Base-by-base conservation (phyloP, 1,284 basidiomycete genomes). In the Malassezia obtusa region DNA sequence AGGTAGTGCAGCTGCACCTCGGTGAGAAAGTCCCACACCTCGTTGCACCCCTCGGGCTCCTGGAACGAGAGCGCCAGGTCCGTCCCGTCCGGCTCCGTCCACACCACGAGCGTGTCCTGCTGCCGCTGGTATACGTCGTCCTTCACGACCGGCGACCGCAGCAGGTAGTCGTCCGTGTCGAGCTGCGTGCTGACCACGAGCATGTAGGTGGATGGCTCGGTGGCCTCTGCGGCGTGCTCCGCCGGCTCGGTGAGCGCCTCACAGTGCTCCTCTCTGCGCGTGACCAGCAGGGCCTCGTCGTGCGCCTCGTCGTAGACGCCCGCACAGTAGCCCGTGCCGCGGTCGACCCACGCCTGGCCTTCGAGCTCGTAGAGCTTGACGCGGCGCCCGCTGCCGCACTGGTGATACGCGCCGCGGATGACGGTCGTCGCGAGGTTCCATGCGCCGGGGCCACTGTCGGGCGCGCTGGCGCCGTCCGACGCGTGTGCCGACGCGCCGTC, bases 61-160 rank as follows among this genome's bases (percentile, higher is more conserved):
- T 96, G 92, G 68, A 99, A 98, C 62, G 89, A 94, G 45, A 98
- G 79, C 2, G 94, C 94, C 75, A 94, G 91, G 75, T 98, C 92
- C 22, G 85, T 83, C 22, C 89, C 88, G 61, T 89, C 85, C 0
- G 87, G 87, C 73, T 96, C 92, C 1, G 92, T 98, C 92, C 92
- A 99, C 12, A 98, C 92, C 60, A 99, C 95, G 40, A 99, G 80
- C 1, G 94, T 99, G 63, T 96, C 92, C 37, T 72, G 69, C 51
- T 73, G 71, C 17, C 69, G 58, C 37, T 72, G 71, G 37, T 73
- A 73, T 39, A 73, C 69, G 43, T 73, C 71, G 40, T 73, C 71
- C 35, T 64, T 63, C 35, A 67, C 67, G 2, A 73, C 71, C 15
- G 63, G 61, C 48, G 64, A 64, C 0, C 63, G 58, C 4, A 73